Conservation (phyloP, 1,284 basidiomycete species). For the Moesziomyces parantarcticus region DNA sequence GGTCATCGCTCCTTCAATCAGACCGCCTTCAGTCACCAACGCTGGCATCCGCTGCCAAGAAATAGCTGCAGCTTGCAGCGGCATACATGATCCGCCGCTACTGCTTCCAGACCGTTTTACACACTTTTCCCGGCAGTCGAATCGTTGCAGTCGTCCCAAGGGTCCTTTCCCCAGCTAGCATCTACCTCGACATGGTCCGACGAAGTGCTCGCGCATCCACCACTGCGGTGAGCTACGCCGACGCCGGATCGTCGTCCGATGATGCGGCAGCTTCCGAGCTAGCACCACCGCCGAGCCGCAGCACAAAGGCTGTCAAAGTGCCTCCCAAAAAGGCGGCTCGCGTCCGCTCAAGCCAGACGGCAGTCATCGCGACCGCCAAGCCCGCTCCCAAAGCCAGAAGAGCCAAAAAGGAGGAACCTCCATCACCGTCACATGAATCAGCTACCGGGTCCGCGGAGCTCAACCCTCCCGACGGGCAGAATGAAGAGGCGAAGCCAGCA, state of each 20-base stretch:
- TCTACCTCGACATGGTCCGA: constrained; percentile 21
- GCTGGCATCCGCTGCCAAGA: not conserved
- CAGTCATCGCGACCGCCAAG: not conserved
- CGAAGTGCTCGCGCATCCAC: constrained; percentile 33
- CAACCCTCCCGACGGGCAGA: constrained; percentile 8
- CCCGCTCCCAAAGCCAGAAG: not conserved
- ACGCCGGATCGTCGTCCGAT: constrained; percentile 13
- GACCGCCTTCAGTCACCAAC: too few relatives aligned
- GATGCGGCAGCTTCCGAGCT: not conserved
- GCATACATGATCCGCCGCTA: not conserved
- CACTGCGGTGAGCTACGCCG: constrained; percentile 22
- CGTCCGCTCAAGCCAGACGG: not conserved
- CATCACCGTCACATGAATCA: not conserved
- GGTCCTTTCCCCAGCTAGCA: too few relatives aligned
- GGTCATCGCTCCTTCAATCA: not conserved
- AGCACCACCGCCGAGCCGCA: constrained; percentile 12
- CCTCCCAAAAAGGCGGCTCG: constrained; percentile 1
- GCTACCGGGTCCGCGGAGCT: not conserved
- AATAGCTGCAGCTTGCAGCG: not conserved
- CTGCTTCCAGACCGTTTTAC: not conserved
- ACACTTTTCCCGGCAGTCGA: not conserved
- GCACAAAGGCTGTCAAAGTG: constrained; percentile 11
- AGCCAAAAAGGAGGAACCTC: not conserved
- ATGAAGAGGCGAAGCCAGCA: constrained; percentile 11
- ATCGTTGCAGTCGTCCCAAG: not conserved